Base-by-base conservation (phyloP, 1,284 basidiomycete species). In the Apiotrichum mycotoxinovorans region DNA sequence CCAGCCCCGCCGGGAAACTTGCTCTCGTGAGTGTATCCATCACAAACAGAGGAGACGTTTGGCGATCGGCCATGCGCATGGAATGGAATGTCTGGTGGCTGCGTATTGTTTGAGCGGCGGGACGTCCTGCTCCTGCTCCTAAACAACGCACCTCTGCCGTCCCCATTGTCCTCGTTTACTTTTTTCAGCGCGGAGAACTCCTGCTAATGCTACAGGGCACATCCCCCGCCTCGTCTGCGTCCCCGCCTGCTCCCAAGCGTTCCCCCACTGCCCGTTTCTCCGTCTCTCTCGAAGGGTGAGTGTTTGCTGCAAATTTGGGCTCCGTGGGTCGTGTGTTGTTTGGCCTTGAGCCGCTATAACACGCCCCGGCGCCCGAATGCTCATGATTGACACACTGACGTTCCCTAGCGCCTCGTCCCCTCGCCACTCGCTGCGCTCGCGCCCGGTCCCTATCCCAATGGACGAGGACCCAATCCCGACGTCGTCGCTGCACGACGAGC, bases 1-100 rank as follows among this genome's bases (percentile, higher is more conserved):
- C 58, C 38, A 62, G 60, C 26, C 71, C 72, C 12, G 71, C 70
- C 4, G 71, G 69, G 30, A 69, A 66, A 62, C 49, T 70, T 10
- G 66, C 68, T 18, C 58, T 72, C 27, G 73, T 70, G n/a, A 59
- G 62, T 51, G 27, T n/a, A 23, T 35, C 12, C 34, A 17, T 14
- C 3, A 17, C 12, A 11, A 11, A 2, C 34, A 3, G 2, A 35
- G 3, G 17, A 35, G 34, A 11, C 34, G 2, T 14, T 18, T 14
- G 4, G 26, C 22, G 5, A 26, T 23, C 5, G 14, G 20, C 14
- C 3, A 2, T n/a, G n/a, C n/a, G n/a, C n/a, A n/a, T n/a, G n/a
- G n/a, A n/a, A n/a, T n/a, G n/a, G n/a, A n/a, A n/a, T n/a, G n/a
- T n/a, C n/a, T n/a, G n/a, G n/a, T n/a, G n/a, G n/a, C n/a, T n/a